phyloP scores from a whole-genome alignment of 176 grass and related monocot species.

The Hyparrhenia diplandra region DNA sequence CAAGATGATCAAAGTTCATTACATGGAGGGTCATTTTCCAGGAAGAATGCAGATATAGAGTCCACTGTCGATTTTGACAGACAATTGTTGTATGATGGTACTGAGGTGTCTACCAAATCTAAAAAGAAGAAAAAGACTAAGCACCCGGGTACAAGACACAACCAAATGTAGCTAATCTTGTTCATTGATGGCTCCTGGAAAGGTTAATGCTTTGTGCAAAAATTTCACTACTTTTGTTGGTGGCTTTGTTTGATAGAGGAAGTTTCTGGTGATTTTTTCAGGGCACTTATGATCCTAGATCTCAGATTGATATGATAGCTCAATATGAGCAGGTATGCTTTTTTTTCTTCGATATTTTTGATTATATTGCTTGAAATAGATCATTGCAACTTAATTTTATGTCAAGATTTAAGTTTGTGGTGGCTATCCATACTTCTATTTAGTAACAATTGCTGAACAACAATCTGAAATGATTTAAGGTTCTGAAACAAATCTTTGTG shows the following conservation, averaged over 20 bases:
- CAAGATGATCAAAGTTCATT: conserved; percentile 85
- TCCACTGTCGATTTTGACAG: conserved; percentile 71
- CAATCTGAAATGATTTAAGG: conserved; percentile 7
- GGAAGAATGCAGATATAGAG: conserved; percentile 85
- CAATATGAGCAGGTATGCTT: conserved; percentile 73
- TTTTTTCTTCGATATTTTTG: conserved; percentile 27
- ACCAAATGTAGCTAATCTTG: conserved; percentile 44
- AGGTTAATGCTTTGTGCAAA: conserved; percentile 47
- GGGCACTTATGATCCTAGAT: conserved; percentile 57
- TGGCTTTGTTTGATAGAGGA: conserved; percentile 31
- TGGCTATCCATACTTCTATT: conserved; percentile 14
- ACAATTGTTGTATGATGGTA: conserved; percentile 55
- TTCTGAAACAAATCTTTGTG: background rate
- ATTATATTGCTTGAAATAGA: background rate
- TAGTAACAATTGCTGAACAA: conserved; percentile 22
- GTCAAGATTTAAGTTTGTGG: conserved; percentile 4
- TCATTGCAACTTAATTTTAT: background rate
- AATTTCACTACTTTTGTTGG: conserved; percentile 13
- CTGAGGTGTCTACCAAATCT: conserved; percentile 68
- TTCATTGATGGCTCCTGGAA: conserved; percentile 59
- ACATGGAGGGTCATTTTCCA: conserved; percentile 55
- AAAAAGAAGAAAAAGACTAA: conserved; percentile 97
- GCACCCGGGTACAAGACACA: conserved; percentile 53
- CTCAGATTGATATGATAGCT: conserved; percentile 48
- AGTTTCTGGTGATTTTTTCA: conserved; percentile 57